A percentile compares a stretch with the other conserved stretches of the same genome.
phyloP scores from a whole-genome alignment of 2,329 filamentous ascomycete genomes.

The Chalaropsis thielavioides region DNA sequence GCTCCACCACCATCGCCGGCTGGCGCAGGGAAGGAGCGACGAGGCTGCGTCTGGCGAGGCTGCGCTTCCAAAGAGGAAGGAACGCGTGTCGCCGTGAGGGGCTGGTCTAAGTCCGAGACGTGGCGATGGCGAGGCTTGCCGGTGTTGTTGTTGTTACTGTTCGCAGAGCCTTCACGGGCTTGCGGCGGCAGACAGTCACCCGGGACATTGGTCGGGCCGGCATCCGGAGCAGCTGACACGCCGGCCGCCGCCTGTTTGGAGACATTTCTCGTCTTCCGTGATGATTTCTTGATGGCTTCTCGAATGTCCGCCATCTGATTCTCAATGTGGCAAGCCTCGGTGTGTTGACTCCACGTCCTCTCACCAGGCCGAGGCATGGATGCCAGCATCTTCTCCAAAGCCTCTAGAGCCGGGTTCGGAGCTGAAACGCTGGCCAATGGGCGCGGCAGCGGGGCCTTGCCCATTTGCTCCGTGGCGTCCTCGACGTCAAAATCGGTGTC shows the following conservation, averaged over 20 bases:
- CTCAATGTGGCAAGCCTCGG: slow-evolving; percentile 1
- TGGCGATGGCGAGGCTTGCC: neutral
- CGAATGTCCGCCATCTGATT: neutral
- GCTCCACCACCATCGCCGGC: neutral
- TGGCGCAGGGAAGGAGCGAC: neutral
- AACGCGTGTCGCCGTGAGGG: neutral
- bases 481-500: neutral
- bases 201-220: neutral
- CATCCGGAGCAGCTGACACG: neutral
- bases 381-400: neutral
- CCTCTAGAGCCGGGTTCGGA: neutral
- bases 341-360: neutral
- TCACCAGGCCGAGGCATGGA: neutral
- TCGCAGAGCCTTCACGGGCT: too few relatives aligned
- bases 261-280: neutral
- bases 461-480: neutral
- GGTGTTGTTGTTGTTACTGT: neutral
- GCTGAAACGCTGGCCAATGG: neutral
- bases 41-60: neutral
- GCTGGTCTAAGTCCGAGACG: neutral
- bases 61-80: neutral
- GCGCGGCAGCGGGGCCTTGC: neutral
- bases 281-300: neutral
- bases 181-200: neutral
- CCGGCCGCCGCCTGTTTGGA: neutral